A percentile compares a stretch with the other conserved stretches of the same genome.
These are phyloP conservation scores for Penicillium concentricum DNA, from an alignment of 2,329 filamentous ascomycete species.

Conservation along the genomic window DNA sequence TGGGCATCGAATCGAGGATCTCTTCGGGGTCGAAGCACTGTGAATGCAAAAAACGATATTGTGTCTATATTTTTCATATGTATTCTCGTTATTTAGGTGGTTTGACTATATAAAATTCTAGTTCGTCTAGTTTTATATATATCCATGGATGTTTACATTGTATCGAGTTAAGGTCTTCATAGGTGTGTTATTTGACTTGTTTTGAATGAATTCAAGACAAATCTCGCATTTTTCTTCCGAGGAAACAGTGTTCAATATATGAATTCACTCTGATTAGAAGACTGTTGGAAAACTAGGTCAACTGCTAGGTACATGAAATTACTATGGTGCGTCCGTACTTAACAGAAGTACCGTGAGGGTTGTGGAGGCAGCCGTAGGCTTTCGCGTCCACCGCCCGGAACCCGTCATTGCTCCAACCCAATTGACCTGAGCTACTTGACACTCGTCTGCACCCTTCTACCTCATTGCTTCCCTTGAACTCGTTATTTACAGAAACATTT, in stretches of 20 bases:
- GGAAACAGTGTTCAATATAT: not conserved
- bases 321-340: not conserved
- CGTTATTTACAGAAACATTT: not conserved
- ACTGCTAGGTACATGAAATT: slow-evolving; percentile 1
- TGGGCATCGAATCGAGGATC: slow-evolving; percentile 26
- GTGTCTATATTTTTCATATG: slow-evolving; percentile 31
- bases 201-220: not conserved
- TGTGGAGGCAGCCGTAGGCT: slow-evolving; percentile 24
- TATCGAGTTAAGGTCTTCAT: not conserved
- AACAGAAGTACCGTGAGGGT: not conserved
- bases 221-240: not conserved
- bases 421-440: slow-evolving; percentile 15
- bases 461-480: slow-evolving; percentile 1
- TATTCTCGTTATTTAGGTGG: not conserved
- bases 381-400: slow-evolving; percentile 29
- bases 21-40: slow-evolving; percentile 29
- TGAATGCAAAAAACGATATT: slow-evolving; percentile 34
- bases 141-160: not conserved
- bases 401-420: slow-evolving; percentile 26
- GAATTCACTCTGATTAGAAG: too few species aligned
- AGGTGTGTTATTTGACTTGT: too few species aligned
- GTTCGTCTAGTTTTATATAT: not conserved
- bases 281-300: not conserved
- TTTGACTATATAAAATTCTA: not conserved
- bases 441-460: slow-evolving; percentile 8